Base-by-base conservation (phyloP, 768 basidiomycete species). In the Lactarius vividus region DNA sequence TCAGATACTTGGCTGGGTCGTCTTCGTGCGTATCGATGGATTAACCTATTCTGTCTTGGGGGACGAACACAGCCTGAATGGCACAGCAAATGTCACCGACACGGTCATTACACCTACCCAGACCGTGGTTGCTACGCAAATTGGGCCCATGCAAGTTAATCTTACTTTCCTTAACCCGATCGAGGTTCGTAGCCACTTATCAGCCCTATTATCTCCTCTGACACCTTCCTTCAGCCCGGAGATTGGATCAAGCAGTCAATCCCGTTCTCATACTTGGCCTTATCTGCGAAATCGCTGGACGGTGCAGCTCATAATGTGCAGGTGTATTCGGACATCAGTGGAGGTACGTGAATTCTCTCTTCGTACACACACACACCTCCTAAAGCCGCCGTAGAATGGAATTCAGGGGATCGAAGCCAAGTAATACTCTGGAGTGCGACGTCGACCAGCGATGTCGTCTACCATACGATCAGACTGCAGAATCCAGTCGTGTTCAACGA, bases 271-370 rank as follows among this genome's bases (percentile, higher is more conserved):
- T 80, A 80, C 59, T 52, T 80, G 16, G 69, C 74, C 8, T 62
- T 80, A 10, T 66, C 72, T 13, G 77, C 73, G 7, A 59, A 29
- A 7, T 71, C 79, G 0, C 69, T 70, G 20, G 79, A 80, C 61
- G 76, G 74, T 13, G 65, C 66, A n/a, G 33, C 72, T 15, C 79
- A 80, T 63, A 4, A 26, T 15, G 74, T 79, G 13, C 75, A 79
- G 61, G 71, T 80, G 4, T 80, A 79, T 64, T 74, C 78, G 0
- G 79, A 80, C 62, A 75, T 80, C 55, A 78, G 74, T 57, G 77
- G 72, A 66, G 78, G 77, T 77, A 46, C 23, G 67, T 63, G 18
- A 4, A 4, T 15, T 61, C 28, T 15, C 33, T n/a, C 39, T 40
- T 57, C 15, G 15, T 33, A 40, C 37, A 16, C 35, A 42, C n/a